Conservation (phyloP, 192 early-diverging fungal genomes). For the Diversispora epigaea region DNA sequence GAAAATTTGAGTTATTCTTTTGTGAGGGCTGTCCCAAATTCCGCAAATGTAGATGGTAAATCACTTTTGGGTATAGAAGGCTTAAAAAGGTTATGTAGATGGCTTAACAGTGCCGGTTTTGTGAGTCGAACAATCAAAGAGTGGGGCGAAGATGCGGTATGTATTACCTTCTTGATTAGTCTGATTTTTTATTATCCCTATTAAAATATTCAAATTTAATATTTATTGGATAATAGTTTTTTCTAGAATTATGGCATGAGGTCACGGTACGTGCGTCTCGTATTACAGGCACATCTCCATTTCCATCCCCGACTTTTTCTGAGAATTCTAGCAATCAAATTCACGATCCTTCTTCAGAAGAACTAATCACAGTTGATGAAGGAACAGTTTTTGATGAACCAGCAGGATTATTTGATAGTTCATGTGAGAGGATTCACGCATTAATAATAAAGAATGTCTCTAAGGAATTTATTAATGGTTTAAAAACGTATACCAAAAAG, state of each 20-base stretch:
- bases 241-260: conserved; percentile 51
- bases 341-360: conserved; percentile 28
- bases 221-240: conserved; percentile 43
- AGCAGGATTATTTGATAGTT: conserved; percentile 36
- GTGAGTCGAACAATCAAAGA: conserved; percentile 45
- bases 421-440: conserved; percentile 45
- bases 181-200: not conserved
- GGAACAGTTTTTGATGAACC: conserved; percentile 51
- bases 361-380: conserved; percentile 31
- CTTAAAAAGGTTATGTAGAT: conserved; percentile 50
- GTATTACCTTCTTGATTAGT: not conserved
- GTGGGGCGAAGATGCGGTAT: conserved; percentile 59
- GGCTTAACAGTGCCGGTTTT: conserved; percentile 52
- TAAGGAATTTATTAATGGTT: conserved; percentile 46
- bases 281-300: conserved; percentile 5
- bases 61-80: conserved; percentile 43
- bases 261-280: conserved; percentile 34
- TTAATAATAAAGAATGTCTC: conserved; percentile 46
- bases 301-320: conserved; percentile 25
- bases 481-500: conserved; percentile 48
- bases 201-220: not conserved
- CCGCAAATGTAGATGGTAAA: conserved; percentile 47
- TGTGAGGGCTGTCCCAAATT: conserved; percentile 54
- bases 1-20: conserved; percentile 53
- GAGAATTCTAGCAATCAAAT: conserved; percentile 26